phyloP scores from a whole-genome alignment of 148 eudicot genomes.

The Rhododendron molle region DNA sequence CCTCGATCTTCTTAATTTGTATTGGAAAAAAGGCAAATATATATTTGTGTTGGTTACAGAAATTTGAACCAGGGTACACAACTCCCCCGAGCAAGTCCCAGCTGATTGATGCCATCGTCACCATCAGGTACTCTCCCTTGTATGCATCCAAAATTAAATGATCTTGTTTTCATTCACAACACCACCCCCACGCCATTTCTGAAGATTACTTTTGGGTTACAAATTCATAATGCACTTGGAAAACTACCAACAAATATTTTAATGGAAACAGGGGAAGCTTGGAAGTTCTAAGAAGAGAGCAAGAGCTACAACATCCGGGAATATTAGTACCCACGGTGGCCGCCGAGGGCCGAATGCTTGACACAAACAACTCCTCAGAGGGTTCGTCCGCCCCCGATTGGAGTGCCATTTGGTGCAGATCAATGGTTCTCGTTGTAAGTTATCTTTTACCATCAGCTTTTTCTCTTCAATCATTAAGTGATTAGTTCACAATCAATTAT shows the following conservation, averaged over 20 bases:
- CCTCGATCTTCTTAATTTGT: too few relatives aligned
- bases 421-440: neutral
- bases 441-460: neutral
- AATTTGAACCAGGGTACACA: constrained; percentile 76
- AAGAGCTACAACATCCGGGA: neutral
- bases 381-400: neutral
- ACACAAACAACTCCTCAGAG: neutral
- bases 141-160: neutral
- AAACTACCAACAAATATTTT: neutral
- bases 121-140: constrained; percentile 43
- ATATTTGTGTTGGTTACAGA: constrained; percentile 52
- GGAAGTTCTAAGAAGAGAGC: neutral
- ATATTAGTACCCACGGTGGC: neutral
- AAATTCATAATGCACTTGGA: neutral
- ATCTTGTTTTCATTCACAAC: neutral
- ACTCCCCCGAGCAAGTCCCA: constrained; percentile 42
- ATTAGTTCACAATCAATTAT: neutral
- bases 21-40: too few relatives aligned
- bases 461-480: neutral
- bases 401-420: neutral
- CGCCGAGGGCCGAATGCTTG: neutral
- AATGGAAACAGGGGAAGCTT: constrained; percentile 3
- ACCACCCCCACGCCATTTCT: neutral
- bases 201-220: neutral
- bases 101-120: constrained; percentile 37